Percentiles rank a stretch among this genome's conserved stretches.
Conservation (phyloP, 1,139 yeast genomes). For the Yamadazyma mexicana region DNA sequence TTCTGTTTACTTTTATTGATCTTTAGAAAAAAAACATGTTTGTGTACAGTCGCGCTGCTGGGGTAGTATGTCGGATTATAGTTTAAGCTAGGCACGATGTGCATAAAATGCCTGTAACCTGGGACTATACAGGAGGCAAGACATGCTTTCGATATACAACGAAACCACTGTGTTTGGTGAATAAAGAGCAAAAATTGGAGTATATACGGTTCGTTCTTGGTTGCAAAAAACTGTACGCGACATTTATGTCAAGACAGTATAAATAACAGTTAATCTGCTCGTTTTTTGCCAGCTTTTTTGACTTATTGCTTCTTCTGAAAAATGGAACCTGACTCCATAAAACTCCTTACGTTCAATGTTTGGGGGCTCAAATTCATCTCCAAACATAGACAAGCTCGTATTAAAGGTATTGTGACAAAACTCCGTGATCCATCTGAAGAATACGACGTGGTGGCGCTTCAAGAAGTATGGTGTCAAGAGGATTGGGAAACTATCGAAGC, state of each 20-base stretch:
- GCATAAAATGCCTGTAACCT: no score
- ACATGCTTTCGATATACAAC: no score
- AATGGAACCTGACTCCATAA: slow-evolving; percentile 21
- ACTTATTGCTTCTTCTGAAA: neutral
- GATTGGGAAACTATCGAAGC: slow-evolving; percentile 71
- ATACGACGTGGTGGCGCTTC: slow-evolving; percentile 85
- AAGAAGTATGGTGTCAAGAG: slow-evolving; percentile 87
- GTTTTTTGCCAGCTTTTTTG: neutral
- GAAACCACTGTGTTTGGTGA: no score
- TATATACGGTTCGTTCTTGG: no score
- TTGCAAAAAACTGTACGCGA: no score
- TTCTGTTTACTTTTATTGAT: no score
- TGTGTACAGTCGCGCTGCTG: no score
- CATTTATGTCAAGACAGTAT: neutral
- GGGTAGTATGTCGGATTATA: no score
- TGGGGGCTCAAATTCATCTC: slow-evolving; percentile 93
- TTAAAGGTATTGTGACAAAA: slow-evolving; percentile 71
- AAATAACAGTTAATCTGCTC: neutral
- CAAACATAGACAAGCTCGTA: slow-evolving; percentile 60
- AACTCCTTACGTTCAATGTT: slow-evolving; percentile 66
- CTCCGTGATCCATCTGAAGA: slow-evolving; percentile 51
- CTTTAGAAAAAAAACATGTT: no score
- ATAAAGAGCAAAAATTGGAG: no score
- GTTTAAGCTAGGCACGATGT: neutral
- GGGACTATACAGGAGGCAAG: no score